Conservation (phyloP, 1,139 yeast species). For the Kazachstania sp. region DNA sequence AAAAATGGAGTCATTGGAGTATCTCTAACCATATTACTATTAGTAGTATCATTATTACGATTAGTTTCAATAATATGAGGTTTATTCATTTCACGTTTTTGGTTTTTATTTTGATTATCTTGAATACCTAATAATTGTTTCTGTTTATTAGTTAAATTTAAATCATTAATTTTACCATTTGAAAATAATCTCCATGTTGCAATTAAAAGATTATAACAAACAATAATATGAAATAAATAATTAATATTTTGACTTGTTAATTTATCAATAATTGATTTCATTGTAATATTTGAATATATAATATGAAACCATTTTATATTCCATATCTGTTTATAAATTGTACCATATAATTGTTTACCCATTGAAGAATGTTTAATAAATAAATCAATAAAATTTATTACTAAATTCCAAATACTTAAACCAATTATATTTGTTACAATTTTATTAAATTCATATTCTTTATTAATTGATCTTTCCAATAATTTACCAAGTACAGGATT, state of each 20-base stretch:
- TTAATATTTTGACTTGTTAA: conserved; percentile 10
- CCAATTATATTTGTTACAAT: conserved; percentile 31
- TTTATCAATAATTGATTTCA: neutral
- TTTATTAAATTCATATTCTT: conserved; percentile 34
- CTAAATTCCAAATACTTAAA: conserved; percentile 26
- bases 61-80: conserved; percentile 15
- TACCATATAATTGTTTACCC: conserved; percentile 9
- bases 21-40: conserved; percentile 16
- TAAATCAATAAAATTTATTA: conserved; percentile 22
- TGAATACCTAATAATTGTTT: conserved; percentile 36
- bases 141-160: conserved; percentile 37
- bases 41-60: neutral
- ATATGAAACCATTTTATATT: conserved; percentile 2
- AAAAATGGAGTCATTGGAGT: conserved; percentile 27
- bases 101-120: conserved; percentile 9
- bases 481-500: conserved; percentile 31
- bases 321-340: conserved; percentile 4
- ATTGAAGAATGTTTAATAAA: conserved; percentile 19
- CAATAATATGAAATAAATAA: conserved; percentile 27
- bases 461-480: conserved; percentile 32
- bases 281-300: neutral
- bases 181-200: conserved; percentile 33
- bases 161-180: conserved; percentile 33
- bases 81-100: conserved; percentile 12
- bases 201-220: conserved; percentile 32